Conservation (phyloP, 1,284 basidiomycete genomes). For the Leccinum subfulvum region DNA sequence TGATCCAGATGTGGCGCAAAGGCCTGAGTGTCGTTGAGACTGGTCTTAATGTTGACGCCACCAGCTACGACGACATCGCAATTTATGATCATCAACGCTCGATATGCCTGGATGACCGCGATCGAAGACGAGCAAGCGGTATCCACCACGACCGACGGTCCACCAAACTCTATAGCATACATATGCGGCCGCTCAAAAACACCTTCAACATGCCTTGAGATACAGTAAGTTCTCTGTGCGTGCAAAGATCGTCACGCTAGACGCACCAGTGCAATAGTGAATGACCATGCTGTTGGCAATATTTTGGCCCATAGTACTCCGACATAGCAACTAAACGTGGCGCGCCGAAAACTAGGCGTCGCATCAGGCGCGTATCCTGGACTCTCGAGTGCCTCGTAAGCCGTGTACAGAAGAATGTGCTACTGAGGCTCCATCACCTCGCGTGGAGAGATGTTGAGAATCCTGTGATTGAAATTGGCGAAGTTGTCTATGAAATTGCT, state of each 20-base stretch:
- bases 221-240: slow-evolving; percentile 7
- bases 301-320: slow-evolving; percentile 62
- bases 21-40: slow-evolving; percentile 41
- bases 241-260: slow-evolving; percentile 1
- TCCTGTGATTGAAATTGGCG: slow-evolving; percentile 64
- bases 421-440: slow-evolving; percentile 77
- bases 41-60: slow-evolving; percentile 70
- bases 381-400: slow-evolving; percentile 66
- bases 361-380: slow-evolving; percentile 54
- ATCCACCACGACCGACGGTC: slow-evolving; percentile 64
- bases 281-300: slow-evolving; percentile 61
- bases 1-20: no score
- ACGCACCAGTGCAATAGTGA: slow-evolving; percentile 68
- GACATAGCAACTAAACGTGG: slow-evolving; percentile 59
- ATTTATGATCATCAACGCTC: slow-evolving; percentile 60
- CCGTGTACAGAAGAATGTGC: slow-evolving; percentile 60
- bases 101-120: slow-evolving; percentile 63
- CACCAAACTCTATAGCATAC: slow-evolving; percentile 63
- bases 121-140: slow-evolving; percentile 62
- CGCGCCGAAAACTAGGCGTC: no score
- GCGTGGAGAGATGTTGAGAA: slow-evolving; percentile 58
- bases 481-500: slow-evolving; percentile 27
- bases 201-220: slow-evolving; percentile 59
- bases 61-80: slow-evolving; percentile 71
- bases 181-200: slow-evolving; percentile 69